Evolutionary conservation across 2,329 filamentous ascomycete genomes (phyloP), one percentile per base, ranked within the genome.

Genomic region (Aspergillus latus): DNA sequence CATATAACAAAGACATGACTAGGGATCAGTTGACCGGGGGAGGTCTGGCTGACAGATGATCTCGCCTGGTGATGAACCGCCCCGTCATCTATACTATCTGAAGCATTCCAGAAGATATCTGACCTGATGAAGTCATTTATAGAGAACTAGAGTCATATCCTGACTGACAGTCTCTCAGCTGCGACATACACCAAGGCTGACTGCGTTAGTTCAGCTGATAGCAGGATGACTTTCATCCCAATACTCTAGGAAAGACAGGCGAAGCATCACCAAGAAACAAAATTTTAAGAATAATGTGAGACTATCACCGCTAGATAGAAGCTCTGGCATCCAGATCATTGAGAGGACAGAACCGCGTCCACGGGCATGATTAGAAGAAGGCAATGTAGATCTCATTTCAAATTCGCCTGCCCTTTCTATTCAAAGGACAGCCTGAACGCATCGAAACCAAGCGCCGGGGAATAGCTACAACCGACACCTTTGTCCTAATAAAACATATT

Each of bases 401-500:
- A 42, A 53, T 28, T 16, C 11, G 29, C 29, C 37, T 43, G 45
- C 26, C 37, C 46, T 32, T 28, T 28, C 28, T 54, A 51, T 49
- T 30, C 6, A 39, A 30, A 47, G 13, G 32, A 39, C 32, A 4
- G 30, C 26, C 15, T 29, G 45, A 21, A 21, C 21, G 10, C n/a
- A 58, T 37, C 26, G 40, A 15, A 29, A 52, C 42, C 42, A 49
- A 56, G 50, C 57, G 57, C 57, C 57, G 43, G 21, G 29, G 49
- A 47, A 59, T 58, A 53, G 54, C 46, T 30, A 40, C 32, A 54
- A 47, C 60, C 58, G 54, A 52, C 60, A 59, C 60, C 60, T 61
- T 59, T 56, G 48, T 51, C 42, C 45, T 45, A 55, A 9, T 40
- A 50, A 15, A 58, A 57, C 52, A 59, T 56, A 21, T 21, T 21